Evolutionary conservation across 2,329 filamentous ascomycete genomes (phyloP).

Genomic region (Fusarium liriodendri): DNA sequence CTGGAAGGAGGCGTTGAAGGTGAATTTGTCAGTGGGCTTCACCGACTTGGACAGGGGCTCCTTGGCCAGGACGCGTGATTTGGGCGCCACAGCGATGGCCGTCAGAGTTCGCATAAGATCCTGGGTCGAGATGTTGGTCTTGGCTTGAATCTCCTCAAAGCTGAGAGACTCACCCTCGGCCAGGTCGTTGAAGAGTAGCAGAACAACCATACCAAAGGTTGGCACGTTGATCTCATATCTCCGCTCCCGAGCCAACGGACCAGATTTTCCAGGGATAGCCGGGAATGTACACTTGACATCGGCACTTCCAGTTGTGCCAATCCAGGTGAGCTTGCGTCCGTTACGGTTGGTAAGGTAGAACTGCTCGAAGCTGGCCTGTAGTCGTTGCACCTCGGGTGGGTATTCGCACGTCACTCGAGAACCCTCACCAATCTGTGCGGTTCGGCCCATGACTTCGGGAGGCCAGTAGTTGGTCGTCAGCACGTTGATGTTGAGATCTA

Average conservation of each 20-base stretch:
- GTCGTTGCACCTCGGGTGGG: slow-evolving; percentile 76
- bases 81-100: slow-evolving; percentile 84
- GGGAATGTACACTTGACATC: slow-evolving; percentile 87
- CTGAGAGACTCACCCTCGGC: slow-evolving; percentile 61
- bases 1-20: slow-evolving; percentile 83
- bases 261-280: slow-evolving; percentile 75
- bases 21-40: slow-evolving; percentile 81
- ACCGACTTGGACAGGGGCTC: slow-evolving; percentile 83
- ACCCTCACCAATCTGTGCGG: slow-evolving; percentile 62
- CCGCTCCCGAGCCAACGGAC: slow-evolving; percentile 69
- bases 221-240: slow-evolving; percentile 92
- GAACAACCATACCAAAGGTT: slow-evolving; percentile 90
- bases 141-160: slow-evolving; percentile 83
- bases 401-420: slow-evolving; percentile 70
- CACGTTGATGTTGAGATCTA: slow-evolving; percentile 86
- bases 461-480: slow-evolving; percentile 97
- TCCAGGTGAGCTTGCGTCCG: slow-evolving; percentile 89
- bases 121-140: slow-evolving; percentile 79
- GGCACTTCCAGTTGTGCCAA: slow-evolving; percentile 77
- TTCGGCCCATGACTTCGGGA: slow-evolving; percentile 81
- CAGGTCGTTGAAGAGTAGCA: slow-evolving; percentile 90
- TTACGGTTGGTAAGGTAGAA: slow-evolving; percentile 91
- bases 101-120: slow-evolving; percentile 84
- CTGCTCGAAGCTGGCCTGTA: slow-evolving; percentile 87
- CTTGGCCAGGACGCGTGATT: slow-evolving; percentile 84